Percentiles rank a stretch among this genome's conserved stretches.
These are phyloP conservation scores for Vigna mungo DNA, from an alignment of 306 rosid genomes.

Conservation along the genomic window DNA sequence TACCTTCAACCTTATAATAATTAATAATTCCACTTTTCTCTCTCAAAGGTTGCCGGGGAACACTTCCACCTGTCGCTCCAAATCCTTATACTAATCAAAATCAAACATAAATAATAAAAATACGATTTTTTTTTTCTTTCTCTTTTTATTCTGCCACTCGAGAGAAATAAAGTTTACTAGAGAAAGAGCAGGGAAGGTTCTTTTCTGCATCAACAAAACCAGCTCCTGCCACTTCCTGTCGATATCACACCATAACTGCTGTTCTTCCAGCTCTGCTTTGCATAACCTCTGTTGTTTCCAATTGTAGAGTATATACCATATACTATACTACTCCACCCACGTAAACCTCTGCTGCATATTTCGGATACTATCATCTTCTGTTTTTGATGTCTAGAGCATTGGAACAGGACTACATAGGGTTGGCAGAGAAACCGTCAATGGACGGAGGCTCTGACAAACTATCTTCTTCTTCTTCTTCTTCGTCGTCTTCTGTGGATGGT, in stretches of 20 bases:
- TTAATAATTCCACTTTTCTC: too few relatives aligned
- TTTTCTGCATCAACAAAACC: conserved; percentile 61
- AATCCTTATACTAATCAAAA: too few relatives aligned
- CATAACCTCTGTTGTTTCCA: conserved; percentile 6
- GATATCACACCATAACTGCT: conserved; percentile 24
- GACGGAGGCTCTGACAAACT: conserved; percentile 65
- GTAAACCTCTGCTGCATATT: conserved; percentile 14
- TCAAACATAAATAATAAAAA: too few relatives aligned
- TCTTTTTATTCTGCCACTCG: not conserved
- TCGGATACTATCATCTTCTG: conserved; percentile 14
- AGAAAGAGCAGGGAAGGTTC: conserved; percentile 66
- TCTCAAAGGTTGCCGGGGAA: too few relatives aligned
- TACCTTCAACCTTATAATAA: not conserved
- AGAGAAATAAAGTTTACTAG: conserved; percentile 41
- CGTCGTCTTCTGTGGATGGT: conserved; percentile 48
- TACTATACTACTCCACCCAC: not conserved
- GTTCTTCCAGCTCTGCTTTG: conserved; percentile 31
- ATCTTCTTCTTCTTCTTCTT: conserved; percentile 51
- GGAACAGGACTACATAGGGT: conserved; percentile 85
- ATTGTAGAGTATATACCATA: not conserved
- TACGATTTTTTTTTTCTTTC: too few relatives aligned
- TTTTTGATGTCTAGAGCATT: conserved; percentile 70
- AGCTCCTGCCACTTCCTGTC: conserved; percentile 36
- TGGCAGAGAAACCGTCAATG: conserved; percentile 67
- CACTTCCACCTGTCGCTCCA: too few relatives aligned